These are phyloP conservation scores for Leucosporidium creatinivorum DNA, from an alignment of 768 basidiomycete species.

Conservation along the genomic window DNA sequence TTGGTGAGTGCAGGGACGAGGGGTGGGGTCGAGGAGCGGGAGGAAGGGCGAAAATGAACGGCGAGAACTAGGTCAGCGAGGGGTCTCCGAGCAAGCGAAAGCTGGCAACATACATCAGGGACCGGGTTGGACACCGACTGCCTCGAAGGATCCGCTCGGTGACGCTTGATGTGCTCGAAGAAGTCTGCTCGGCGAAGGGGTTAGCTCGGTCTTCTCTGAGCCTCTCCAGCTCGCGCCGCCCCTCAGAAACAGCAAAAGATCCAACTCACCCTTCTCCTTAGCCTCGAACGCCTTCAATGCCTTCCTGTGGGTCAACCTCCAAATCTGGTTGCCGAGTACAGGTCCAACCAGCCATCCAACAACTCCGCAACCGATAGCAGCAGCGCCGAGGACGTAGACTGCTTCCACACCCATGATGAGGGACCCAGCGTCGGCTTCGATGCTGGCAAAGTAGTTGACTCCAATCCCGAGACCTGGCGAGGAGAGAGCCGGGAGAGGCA, in stretches of 20 bases:
- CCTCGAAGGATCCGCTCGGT: slow-evolving; percentile 42
- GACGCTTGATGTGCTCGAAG: slow-evolving; percentile 27
- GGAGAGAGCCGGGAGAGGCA: no score
- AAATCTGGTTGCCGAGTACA: slow-evolving; percentile 27
- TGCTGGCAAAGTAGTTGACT: slow-evolving; percentile 29
- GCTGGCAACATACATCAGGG: slow-evolving; percentile 2
- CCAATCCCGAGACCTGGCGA: slow-evolving; percentile 23
- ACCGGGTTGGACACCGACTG: slow-evolving; percentile 38
- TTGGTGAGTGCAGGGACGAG: no score
- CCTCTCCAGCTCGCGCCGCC: not conserved
- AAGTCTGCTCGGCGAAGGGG: slow-evolving; percentile 8
- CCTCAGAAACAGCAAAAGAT: not conserved
- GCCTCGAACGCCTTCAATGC: slow-evolving; percentile 25
- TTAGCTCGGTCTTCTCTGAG: not conserved
- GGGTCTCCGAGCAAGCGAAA: no score
- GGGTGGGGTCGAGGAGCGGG: no score
- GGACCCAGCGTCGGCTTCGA: slow-evolving; percentile 29
- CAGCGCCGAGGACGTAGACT: slow-evolving; percentile 14
- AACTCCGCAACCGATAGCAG: slow-evolving; percentile 24
- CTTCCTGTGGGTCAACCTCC: slow-evolving; percentile 23
- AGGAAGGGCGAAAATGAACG: no score
- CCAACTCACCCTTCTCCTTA: slow-evolving; percentile 31
- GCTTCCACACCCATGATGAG: slow-evolving; percentile 33
- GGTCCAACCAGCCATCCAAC: slow-evolving; percentile 36
- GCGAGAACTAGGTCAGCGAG: no score